Conservation (phyloP, 352 stramenopile species). For the Elongisporangium senticosum region DNA sequence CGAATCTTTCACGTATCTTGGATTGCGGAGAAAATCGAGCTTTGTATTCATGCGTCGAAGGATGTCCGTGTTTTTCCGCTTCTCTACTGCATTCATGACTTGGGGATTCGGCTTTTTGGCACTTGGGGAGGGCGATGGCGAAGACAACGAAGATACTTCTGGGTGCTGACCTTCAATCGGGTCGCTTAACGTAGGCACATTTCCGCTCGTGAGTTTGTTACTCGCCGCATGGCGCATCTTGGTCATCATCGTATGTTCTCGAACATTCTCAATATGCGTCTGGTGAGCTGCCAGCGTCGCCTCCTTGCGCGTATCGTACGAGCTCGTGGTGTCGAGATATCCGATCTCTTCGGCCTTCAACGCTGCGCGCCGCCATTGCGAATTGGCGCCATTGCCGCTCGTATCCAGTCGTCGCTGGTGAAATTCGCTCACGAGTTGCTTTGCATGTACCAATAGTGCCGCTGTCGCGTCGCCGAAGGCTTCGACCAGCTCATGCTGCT, state of each 20-base stretch:
- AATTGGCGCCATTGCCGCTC: conserved; percentile 36
- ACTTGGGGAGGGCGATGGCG: conserved; percentile 2
- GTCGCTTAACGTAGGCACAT: not conserved
- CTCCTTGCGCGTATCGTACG: conserved; percentile 36
- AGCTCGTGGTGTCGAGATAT: conserved; percentile 53
- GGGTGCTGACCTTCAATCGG: not conserved
- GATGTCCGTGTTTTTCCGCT: conserved; percentile 59
- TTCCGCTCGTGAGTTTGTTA: conserved; percentile 1
- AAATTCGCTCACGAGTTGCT: conserved; percentile 51
- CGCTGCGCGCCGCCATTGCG: not conserved
- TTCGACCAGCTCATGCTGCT: conserved; percentile 34
- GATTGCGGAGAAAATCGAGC: conserved; percentile 68
- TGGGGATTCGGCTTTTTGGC: not conserved
- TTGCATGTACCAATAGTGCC: conserved; percentile 39
- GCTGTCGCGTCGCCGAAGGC: conserved; percentile 21
- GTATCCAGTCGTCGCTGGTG: conserved; percentile 28
- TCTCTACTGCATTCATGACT: conserved; percentile 45
- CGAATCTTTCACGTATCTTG: conserved; percentile 24
- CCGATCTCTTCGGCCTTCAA: conserved; percentile 21
- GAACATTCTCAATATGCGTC: conserved; percentile 29
- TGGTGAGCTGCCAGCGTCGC: conserved; percentile 42
- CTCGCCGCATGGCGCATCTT: conserved; percentile 20
- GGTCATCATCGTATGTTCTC: not conserved
- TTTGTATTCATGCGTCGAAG: conserved; percentile 75
- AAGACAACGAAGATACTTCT: not conserved